Base-by-base conservation (phyloP, 2,329 filamentous ascomycete species). In the Cryoendolithus antarcticus region DNA sequence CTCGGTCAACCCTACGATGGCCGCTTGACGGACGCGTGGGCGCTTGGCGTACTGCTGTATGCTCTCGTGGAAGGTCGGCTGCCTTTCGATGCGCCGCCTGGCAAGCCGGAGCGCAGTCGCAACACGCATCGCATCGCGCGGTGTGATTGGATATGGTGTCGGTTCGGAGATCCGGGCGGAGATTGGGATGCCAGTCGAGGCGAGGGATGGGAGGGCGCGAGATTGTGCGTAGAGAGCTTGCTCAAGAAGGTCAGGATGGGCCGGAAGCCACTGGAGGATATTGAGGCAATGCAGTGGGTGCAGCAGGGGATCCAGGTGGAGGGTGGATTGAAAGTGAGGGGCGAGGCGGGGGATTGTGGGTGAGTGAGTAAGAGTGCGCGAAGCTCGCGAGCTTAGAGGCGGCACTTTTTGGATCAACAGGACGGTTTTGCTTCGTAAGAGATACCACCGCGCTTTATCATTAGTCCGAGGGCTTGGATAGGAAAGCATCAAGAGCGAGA, bases 1-100 rank as follows among this genome's bases (percentile, higher is more conserved):
- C 85, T 98, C 70, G 89, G 89, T 19, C 85, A 94, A 55, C 77
- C 85, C 6, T 98, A 98, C 57, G 88, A 96, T 57, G 91, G 91
- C 28, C 83, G 86, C 30, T 76, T 81, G 2, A 94, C 83, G 1
- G 91, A 98, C 57, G 86, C 86, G 7, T 98, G 91, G 91, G 93
- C 89, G 0, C 70, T 96, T 1, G 91, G 91, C 38, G 91, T 98
- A 1, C 66, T 96, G 2, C 72, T 96, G 0, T 98, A 96, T 57
- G 86, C 91, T 1, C 74, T 96, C 3, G 80, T 96, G 60, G 91
- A 98, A 63, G 82, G 82, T 11, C 74, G 89, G 21, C 65, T 98
- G n/a, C 91, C 91, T 0, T 98, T 98, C 51, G 91, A 98, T 56
- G 84, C 86, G 1, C 75, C 83, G 4, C 88, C 89, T 0, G 81